phyloP scores from a whole-genome alignment of 73 alveolate species.

The Paramecium sonneborni region DNA sequence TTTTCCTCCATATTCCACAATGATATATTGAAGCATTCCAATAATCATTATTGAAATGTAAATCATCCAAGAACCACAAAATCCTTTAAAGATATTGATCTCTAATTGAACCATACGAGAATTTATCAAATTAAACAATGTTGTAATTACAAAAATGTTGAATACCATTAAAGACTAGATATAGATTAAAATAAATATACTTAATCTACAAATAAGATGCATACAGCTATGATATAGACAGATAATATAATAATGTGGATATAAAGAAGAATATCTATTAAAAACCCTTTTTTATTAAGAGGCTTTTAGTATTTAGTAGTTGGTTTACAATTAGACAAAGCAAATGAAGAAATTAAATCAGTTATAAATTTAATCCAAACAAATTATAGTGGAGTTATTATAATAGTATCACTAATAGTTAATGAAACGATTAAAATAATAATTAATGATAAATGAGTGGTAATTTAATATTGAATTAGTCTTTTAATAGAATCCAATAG shows the following conservation, averaged over 20 bases:
- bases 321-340: constrained; percentile 95
- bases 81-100: constrained; percentile 79
- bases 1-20: constrained; percentile 75
- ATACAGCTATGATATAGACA: constrained; percentile 69
- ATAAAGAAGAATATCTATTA: constrained; percentile 84
- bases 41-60: constrained; percentile 72
- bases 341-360: constrained; percentile 88
- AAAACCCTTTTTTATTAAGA: constrained; percentile 76
- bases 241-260: constrained; percentile 82
- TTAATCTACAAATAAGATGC: constrained; percentile 68
- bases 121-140: constrained; percentile 87
- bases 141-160: constrained; percentile 82
- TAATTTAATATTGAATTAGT: constrained; percentile 85
- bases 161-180: constrained; percentile 83
- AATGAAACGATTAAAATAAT: constrained; percentile 82
- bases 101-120: constrained; percentile 89
- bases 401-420: constrained; percentile 79
- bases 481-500: constrained; percentile 89
- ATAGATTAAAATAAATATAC: constrained; percentile 77
- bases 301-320: constrained; percentile 87
- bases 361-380: constrained; percentile 90
- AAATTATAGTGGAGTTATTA: constrained; percentile 88
- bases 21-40: constrained; percentile 68
- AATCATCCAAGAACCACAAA: constrained; percentile 71
- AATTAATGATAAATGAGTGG: constrained; percentile 85